A percentile compares a stretch with the other conserved stretches of the same genome.
These are phyloP conservation scores for Lasiosphaeria ovina DNA, from an alignment of 495 filamentous ascomycete genomes.

Conservation along the genomic window DNA sequence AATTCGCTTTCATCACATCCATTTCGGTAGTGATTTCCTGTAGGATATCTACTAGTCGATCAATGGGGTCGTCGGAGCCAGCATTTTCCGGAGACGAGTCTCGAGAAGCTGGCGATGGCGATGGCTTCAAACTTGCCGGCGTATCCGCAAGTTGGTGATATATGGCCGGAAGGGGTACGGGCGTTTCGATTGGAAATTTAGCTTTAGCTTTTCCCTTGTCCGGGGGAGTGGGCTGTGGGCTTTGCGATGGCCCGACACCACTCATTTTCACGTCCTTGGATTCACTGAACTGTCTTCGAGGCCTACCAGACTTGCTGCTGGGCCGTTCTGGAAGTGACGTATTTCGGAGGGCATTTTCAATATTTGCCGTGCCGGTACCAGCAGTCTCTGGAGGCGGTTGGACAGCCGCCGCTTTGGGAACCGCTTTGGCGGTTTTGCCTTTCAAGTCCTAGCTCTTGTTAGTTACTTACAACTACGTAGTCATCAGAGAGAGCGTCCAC, in stretches of 20 bases:
- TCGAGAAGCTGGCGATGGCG: slow-evolving; percentile 3
- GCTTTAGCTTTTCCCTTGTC: slow-evolving; percentile 15
- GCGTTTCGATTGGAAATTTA: slow-evolving; percentile 4
- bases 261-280: slow-evolving; percentile 14
- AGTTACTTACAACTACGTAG: background rate
- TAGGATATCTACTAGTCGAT: slow-evolving; percentile 15
- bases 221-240: slow-evolving; percentile 8
- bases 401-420: slow-evolving; percentile 7
- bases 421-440: slow-evolving; percentile 15
- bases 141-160: background rate
- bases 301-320: slow-evolving; percentile 15
- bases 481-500: background rate
- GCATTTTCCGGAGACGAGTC: background rate
- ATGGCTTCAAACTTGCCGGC: background rate
- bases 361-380: background rate
- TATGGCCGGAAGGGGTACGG: slow-evolving; percentile 2
- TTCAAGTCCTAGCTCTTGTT: slow-evolving; percentile 14
- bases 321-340: background rate
- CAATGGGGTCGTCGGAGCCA: slow-evolving; percentile 11
- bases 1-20: slow-evolving; percentile 15
- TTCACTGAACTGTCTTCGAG: slow-evolving; percentile 11
- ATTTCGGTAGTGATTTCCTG: slow-evolving; percentile 16
- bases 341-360: background rate
- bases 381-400: slow-evolving; percentile 7
- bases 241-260: slow-evolving; percentile 8